Evolutionary conservation across 2,329 filamentous ascomycete genomes (phyloP).

Genomic region (Pezicula neosporulosa): DNA sequence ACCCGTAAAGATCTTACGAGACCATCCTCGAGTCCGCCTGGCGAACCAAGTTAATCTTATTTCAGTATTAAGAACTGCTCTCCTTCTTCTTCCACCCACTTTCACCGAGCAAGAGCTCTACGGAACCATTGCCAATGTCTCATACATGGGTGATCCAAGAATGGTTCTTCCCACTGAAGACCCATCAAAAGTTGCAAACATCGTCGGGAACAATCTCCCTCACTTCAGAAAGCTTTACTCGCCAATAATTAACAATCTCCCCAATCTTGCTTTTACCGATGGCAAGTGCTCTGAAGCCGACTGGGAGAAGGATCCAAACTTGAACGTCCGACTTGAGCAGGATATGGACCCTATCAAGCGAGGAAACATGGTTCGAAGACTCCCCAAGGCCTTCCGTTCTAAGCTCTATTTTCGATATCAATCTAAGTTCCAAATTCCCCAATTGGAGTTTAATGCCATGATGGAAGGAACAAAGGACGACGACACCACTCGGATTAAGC

Average conservation of each 20-base stretch:
- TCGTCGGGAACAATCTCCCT: conserved; percentile 84
- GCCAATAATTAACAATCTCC: conserved; percentile 83
- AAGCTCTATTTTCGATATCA: conserved; percentile 96
- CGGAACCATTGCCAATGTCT: conserved; percentile 85
- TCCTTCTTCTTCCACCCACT: conserved; percentile 76
- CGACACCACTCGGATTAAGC: conserved; percentile 63
- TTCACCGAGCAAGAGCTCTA: conserved; percentile 91
- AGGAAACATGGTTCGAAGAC: conserved; percentile 91
- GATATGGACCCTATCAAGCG: conserved; percentile 91
- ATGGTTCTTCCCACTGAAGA: conserved; percentile 91
- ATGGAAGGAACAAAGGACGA: conserved; percentile 73
- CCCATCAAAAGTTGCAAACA: conserved; percentile 88
- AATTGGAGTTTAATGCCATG: conserved; percentile 79
- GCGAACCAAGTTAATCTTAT: conserved; percentile 96
- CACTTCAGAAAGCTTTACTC: conserved; percentile 92
- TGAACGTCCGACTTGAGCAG: conserved; percentile 70
- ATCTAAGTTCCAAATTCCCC: conserved; percentile 81
- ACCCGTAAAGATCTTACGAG: conserved; percentile 93
- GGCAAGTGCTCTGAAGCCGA: conserved; percentile 50
- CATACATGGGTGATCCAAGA: conserved; percentile 93
- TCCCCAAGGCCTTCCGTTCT: conserved; percentile 82
- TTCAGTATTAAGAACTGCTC: conserved; percentile 83
- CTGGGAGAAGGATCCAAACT: conserved; percentile 61
- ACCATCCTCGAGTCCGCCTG: conserved; percentile 86
- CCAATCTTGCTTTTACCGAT: conserved; percentile 79